Conservation (phyloP, 148 eudicot species). For the Amaranthus hypochondriacus region DNA sequence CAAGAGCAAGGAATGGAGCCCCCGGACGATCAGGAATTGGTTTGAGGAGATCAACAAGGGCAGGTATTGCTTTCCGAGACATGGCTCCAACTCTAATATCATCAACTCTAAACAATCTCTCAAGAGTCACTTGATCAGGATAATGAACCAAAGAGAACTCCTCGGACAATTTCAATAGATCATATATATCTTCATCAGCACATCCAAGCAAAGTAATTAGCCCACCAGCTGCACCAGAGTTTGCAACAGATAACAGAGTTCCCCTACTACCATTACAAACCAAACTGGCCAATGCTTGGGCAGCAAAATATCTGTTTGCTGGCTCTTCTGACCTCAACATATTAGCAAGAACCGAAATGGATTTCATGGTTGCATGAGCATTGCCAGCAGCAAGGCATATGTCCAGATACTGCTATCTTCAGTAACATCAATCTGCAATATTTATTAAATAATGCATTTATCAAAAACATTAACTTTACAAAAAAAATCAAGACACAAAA, state of each 20-base stretch:
- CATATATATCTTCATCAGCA: conserved; percentile 76
- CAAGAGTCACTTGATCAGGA: conserved; percentile 95
- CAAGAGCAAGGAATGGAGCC: conserved; percentile 86
- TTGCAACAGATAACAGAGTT: conserved; percentile 90
- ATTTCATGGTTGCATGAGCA: conserved; percentile 80
- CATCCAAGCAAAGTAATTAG: conserved; percentile 86
- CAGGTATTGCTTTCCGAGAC: conserved; percentile 92
- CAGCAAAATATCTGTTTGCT: conserved; percentile 84
- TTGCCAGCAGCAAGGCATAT: conserved; percentile 70
- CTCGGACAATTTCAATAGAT: conserved; percentile 74
- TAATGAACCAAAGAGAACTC: conserved; percentile 68
- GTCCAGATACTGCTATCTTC: conserved; percentile 87
- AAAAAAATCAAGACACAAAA: conserved; percentile 4
- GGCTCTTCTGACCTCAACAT: conserved; percentile 78
- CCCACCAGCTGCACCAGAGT: conserved; percentile 84
- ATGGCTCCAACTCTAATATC: conserved; percentile 92
- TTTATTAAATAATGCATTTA: conserved; percentile 9
- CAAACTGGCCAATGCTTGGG: conserved; percentile 86
- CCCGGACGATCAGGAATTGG: conserved; percentile 98
- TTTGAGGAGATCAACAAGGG: conserved; percentile 89
- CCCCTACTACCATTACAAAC: conserved; percentile 97
- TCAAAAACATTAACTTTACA: conserved; percentile 8
- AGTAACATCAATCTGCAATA: conserved; percentile 50
- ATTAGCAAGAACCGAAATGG: conserved; percentile 70
- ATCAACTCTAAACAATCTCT: conserved; percentile 91